phyloP scores from a whole-genome alignment of 768 basidiomycete species.

The Gelatoporia subvermispora region DNA sequence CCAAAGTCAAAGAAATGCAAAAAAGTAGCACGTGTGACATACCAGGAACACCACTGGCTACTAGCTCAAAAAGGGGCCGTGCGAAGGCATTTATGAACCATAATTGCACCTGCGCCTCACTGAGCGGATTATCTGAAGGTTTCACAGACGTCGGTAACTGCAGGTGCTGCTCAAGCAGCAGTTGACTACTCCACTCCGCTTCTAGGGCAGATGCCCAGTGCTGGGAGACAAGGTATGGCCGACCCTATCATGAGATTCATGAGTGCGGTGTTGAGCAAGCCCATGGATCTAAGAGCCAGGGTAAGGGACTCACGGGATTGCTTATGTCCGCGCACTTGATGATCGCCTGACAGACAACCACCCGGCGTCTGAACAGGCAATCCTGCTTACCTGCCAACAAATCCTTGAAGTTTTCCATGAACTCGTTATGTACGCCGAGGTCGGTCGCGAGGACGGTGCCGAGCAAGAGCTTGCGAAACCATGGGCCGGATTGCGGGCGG shows the following conservation, averaged over 20 bases:
- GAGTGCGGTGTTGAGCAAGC: background rate
- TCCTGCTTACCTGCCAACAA: constrained; percentile 39
- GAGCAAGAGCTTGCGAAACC: constrained; percentile 71
- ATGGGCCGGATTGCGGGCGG: constrained; percentile 38
- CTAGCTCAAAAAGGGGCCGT: constrained; percentile 77
- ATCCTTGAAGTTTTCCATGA: constrained; percentile 64
- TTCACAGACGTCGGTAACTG: constrained; percentile 59
- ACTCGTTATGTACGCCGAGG: constrained; percentile 85
- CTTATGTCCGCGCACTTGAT: constrained; percentile 99
- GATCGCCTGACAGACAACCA: constrained; percentile 82
- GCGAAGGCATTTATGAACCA: constrained; percentile 84
- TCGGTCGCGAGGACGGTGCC: constrained; percentile 89
- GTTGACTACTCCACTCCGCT: constrained; percentile 89
- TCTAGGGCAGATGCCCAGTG: constrained; percentile 89
- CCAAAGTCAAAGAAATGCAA: background rate
- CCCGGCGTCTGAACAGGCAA: constrained; percentile 42
- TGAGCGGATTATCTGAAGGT: constrained; percentile 43
- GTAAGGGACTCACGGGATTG: constrained; percentile 73
- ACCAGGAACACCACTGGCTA: constrained; percentile 73
- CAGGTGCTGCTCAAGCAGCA: constrained; percentile 76
- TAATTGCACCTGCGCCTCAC: constrained; percentile 79
- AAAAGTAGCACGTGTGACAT: constrained; percentile 20
- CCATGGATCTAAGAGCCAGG: background rate
- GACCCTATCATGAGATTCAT: constrained; percentile 50
- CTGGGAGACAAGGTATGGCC: constrained; percentile 86